These are phyloP conservation scores for Nicotiana sylvestris DNA, from an alignment of 257 asterid species.

Conservation along the genomic window DNA sequence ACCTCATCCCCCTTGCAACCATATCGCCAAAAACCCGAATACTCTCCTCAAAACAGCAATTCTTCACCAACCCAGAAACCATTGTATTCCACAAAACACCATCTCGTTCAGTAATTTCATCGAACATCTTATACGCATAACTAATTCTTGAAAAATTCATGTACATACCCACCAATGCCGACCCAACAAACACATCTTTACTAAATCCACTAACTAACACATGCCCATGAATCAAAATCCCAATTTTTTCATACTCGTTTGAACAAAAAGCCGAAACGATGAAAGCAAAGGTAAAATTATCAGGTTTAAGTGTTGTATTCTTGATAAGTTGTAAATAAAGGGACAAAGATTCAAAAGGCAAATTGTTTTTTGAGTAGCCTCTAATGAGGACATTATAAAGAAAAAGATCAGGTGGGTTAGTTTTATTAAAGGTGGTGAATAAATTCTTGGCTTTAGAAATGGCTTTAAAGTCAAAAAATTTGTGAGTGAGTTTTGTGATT, in stretches of 20 bases:
- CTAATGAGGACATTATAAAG: slow-evolving; percentile 75
- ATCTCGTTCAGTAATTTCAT: slow-evolving; percentile 57
- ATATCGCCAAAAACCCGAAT: slow-evolving; percentile 31
- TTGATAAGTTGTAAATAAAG: slow-evolving; percentile 43
- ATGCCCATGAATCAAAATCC: slow-evolving; percentile 73
- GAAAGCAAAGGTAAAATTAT: slow-evolving; percentile 66
- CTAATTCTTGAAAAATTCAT: slow-evolving; percentile 38
- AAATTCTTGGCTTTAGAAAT: slow-evolving; percentile 53
- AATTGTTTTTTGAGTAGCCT: slow-evolving; percentile 43
- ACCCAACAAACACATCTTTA: slow-evolving; percentile 73
- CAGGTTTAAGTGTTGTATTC: slow-evolving; percentile 45
- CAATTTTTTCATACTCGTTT: slow-evolving; percentile 27
- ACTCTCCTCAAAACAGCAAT: slow-evolving; percentile 48
- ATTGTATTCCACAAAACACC: slow-evolving; percentile 80
- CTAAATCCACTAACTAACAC: slow-evolving; percentile 55
- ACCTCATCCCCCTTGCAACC: slow-evolving; percentile 34
- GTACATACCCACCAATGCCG: slow-evolving; percentile 66
- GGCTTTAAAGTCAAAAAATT: slow-evolving; percentile 51
- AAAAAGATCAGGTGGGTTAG: slow-evolving; percentile 60
- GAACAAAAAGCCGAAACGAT: slow-evolving; percentile 51
- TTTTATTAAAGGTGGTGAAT: slow-evolving; percentile 28
- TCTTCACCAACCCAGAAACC: slow-evolving; percentile 76
- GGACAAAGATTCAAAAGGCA: slow-evolving; percentile 45
- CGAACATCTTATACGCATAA: slow-evolving; percentile 70
- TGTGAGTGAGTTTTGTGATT: slow-evolving; percentile 69